A percentile compares a stretch with the other conserved stretches of the same genome.
Evolutionary conservation across 179 eudicot genomes (phyloP).

Genomic region (Heliamphora pulchella): DNA sequence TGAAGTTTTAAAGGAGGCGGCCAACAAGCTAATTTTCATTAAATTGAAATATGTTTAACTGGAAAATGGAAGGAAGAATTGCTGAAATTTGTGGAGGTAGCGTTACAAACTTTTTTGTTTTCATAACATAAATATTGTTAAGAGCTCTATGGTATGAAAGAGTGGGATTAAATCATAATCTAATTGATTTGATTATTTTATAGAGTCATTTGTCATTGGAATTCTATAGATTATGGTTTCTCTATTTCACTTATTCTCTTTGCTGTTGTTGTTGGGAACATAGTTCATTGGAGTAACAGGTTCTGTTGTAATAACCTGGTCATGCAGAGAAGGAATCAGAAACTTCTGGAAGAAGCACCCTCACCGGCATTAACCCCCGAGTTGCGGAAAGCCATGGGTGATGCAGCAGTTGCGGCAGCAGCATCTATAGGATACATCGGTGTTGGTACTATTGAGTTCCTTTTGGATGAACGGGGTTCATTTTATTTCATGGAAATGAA

Average conservation of each 20-base stretch:
- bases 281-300: not conserved
- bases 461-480: conserved; percentile 93
- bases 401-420: conserved; percentile 98
- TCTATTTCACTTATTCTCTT: not conserved
- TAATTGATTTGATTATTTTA: too few relatives aligned
- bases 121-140: too few relatives aligned
- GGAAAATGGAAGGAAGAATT: not conserved
- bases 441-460: conserved; percentile 93
- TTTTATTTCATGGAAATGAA: conserved; percentile 99
- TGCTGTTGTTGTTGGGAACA: not conserved
- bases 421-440: conserved; percentile 92
- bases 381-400: conserved; percentile 96
- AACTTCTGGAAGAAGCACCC: conserved; percentile 93
- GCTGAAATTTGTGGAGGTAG: not conserved
- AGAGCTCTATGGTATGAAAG: too few relatives aligned
- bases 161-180: too few relatives aligned
- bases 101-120: too few relatives aligned
- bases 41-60: not conserved
- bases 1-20: not conserved
- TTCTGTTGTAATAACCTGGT: conserved; percentile 15
- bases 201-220: too few relatives aligned
- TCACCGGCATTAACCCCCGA: conserved; percentile 95
- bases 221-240: too few relatives aligned
- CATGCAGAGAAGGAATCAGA: conserved; percentile 92
- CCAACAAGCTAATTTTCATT: not conserved